These are phyloP conservation scores for Pleurotus pulmonarius DNA, from an alignment of 768 basidiomycete species.

Conservation along the genomic window DNA sequence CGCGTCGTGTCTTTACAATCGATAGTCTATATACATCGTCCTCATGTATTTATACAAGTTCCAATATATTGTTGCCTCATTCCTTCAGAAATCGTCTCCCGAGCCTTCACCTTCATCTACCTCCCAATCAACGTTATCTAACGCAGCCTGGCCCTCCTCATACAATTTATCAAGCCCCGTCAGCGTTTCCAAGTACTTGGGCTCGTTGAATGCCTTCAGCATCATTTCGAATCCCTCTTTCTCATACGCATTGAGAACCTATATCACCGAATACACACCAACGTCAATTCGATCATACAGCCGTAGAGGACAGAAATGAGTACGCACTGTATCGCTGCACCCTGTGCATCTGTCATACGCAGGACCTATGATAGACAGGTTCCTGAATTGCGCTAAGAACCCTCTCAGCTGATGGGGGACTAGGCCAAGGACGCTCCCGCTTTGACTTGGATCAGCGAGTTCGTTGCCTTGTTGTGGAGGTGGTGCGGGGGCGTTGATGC, in stretches of 20 bases:
- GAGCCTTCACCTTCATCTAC: slow-evolving; percentile 47
- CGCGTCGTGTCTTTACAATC: no score
- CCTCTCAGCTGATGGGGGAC: slow-evolving; percentile 96
- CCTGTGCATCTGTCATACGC: slow-evolving; percentile 89
- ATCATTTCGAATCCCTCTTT: slow-evolving; percentile 78
- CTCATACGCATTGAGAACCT: slow-evolving; percentile 85
- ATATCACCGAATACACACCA: slow-evolving; percentile 1
- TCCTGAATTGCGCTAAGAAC: slow-evolving; percentile 83
- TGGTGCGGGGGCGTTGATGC: slow-evolving; percentile 65
- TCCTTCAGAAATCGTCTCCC: slow-evolving; percentile 22
- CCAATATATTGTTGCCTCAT: no score
- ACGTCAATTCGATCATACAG: background rate
- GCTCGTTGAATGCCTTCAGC: slow-evolving; percentile 78
- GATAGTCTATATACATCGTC: no score
- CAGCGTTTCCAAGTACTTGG: slow-evolving; percentile 65
- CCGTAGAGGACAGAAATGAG: background rate
- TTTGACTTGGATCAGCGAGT: slow-evolving; percentile 19
- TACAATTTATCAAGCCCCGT: slow-evolving; percentile 80
- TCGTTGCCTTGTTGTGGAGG: slow-evolving; percentile 33
- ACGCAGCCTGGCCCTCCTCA: slow-evolving; percentile 64
- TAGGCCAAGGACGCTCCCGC: slow-evolving; percentile 67
- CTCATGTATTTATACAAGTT: no score
- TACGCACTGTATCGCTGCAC: slow-evolving; percentile 73
- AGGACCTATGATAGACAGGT: slow-evolving; percentile 78
- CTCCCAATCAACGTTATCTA: slow-evolving; percentile 78